Evolutionary conservation across 768 basidiomycete species (phyloP), one percentile per base, ranked within the genome.

Genomic region (Suillus paluster): DNA sequence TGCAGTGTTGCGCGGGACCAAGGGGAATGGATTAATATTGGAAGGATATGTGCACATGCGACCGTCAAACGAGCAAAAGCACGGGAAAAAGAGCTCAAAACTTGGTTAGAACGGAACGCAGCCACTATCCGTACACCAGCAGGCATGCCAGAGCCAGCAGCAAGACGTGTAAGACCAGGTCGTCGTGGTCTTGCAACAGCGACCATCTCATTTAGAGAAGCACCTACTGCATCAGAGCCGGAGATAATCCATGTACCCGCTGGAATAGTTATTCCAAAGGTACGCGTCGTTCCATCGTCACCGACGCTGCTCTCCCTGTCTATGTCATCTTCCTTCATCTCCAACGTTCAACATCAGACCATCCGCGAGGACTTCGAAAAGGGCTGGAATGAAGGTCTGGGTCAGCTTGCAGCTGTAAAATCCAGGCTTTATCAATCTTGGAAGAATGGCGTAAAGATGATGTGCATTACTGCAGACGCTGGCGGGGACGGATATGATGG

Each of bases 161-260:
- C 55, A 19, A 66, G 71, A 62, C 73, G 69, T 36, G 53, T 68
- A 64, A 77, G 75, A 39, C 77, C 72, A 33, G 89, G 89, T 19
- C 79, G 90, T 41, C 80, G 79, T 46, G 89, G 89, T 10, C 63
- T 92, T n/a, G 86, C 89, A 4, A 84, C 83, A 1, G 83, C 91
- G 6, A 84, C 86, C 4, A 81, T 92, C 65, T 88, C 88, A 5
- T 64, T 92, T 53, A 79, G 83, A n/a, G 71, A 73, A 23, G 63
- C 69, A 6, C 69, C 66, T 38, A 39, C 69, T 25, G 63, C 68
- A 6, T 71, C 55, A 53, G 67, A 64, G 48, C 54, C 50, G 12
- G 45, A 48, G 19, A 67, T 69, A 36, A 66, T 57, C 15, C 63
- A 61, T 25, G 45, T 62, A 33, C 64, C 46, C 9, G 25, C 58